Conservation (phyloP, 31 red algal species). For the Bonnemaisonia californica region DNA sequence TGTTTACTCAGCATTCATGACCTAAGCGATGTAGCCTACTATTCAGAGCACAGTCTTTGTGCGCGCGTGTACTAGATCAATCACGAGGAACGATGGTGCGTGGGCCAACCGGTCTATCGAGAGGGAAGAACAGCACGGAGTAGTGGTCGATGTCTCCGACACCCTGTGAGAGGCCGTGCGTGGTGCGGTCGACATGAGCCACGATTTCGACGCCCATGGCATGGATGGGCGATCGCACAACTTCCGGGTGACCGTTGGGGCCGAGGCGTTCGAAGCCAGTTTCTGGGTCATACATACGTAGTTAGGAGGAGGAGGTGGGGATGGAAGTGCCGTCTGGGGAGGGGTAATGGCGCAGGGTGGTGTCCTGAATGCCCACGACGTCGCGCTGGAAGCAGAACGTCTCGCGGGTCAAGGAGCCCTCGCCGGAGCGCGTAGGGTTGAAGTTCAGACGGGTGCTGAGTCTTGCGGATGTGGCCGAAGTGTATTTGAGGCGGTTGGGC, state of each 20-base stretch:
- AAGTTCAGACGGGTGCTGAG: background rate
- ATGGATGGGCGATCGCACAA: background rate
- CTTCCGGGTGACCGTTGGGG: background rate
- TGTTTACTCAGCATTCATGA: too few relatives aligned
- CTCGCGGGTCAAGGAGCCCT: background rate
- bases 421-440: background rate
- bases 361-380: background rate
- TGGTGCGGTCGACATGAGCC: background rate
- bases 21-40: too few relatives aligned
- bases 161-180: background rate
- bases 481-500: background rate
- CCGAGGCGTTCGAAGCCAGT: background rate
- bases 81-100: too few relatives aligned
- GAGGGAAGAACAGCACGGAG: background rate
- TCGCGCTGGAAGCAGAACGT: background rate
- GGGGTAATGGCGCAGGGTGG: background rate
- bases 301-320: background rate
- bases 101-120: too few relatives aligned
- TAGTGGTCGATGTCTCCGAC: background rate
- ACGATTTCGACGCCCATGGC: background rate
- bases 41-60: too few relatives aligned
- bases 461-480: background rate
- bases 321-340: background rate
- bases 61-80: too few relatives aligned
- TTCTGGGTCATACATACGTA: background rate